Conservation (phyloP, 1,284 basidiomycete species). For the Cutaneotrichosporon cavernicola region DNA sequence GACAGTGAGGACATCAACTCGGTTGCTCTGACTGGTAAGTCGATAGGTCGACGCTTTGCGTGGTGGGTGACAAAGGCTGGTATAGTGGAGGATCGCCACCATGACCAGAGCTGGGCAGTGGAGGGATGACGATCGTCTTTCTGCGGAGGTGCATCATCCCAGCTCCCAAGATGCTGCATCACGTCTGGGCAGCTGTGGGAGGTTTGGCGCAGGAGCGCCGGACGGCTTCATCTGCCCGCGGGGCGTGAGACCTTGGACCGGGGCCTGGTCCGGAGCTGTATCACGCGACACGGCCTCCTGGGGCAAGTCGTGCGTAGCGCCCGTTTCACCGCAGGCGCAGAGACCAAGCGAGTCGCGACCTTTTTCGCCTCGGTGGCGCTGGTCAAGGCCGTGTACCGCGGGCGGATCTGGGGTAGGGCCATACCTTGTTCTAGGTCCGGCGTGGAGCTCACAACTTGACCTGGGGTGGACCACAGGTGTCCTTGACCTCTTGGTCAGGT, state of each 20-base stretch:
- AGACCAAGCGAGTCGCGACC: background rate
- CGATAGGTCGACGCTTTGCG: background rate
- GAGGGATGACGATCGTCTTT: background rate
- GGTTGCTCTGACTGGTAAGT: slow-evolving; percentile 82
- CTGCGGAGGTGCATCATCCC: background rate
- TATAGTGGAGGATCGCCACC: background rate
- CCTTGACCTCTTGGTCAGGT: background rate
- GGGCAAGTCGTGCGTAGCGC: background rate
- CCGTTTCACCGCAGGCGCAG: background rate
- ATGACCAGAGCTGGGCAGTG: background rate
- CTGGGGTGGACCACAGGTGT: too few species aligned
- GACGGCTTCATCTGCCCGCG: background rate
- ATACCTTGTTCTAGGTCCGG: background rate
- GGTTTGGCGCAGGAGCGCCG: background rate
- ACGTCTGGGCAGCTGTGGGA: background rate
- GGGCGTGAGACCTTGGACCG: background rate
- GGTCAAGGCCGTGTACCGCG: background rate
- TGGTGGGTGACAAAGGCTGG: background rate
- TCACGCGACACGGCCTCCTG: background rate
- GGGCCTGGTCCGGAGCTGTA: background rate
- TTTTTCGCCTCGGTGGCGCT: background rate
- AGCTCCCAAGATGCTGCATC: background rate
- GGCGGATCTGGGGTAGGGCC: background rate
- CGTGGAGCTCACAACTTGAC: background rate
- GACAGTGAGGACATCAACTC: slow-evolving; percentile 92